Evolutionary conservation across 331 rosid genomes (phyloP).

Genomic region (Saraca asoca): DNA sequence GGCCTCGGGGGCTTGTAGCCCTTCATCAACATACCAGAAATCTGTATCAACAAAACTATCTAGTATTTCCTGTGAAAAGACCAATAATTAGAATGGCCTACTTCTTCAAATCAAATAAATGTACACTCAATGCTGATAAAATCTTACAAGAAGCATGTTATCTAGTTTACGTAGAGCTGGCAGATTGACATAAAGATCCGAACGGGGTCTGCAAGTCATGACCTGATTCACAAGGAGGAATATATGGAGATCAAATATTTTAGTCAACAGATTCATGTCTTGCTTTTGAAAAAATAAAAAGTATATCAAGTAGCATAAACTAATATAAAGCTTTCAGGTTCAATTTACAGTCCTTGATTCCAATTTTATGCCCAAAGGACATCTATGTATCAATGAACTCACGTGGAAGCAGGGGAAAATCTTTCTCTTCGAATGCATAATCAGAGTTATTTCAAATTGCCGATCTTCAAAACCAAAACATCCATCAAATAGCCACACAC

Average conservation of each 20-base stretch:
- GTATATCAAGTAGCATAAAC: too few species aligned
- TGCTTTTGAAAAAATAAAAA: too few species aligned
- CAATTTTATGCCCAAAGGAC: too few species aligned
- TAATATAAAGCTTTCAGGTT: too few species aligned
- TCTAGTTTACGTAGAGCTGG: constrained; percentile 93
- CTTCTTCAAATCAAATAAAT: constrained; percentile 15
- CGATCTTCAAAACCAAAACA: neutral
- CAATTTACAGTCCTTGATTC: too few species aligned
- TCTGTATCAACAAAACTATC: constrained; percentile 71
- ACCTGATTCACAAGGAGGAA: constrained; percentile 49
- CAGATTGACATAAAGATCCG: constrained; percentile 90
- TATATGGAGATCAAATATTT: too few species aligned
- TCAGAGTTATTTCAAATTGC: neutral
- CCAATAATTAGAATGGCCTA: constrained; percentile 24
- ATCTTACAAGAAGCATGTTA: constrained; percentile 94
- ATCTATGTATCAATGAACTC: too few species aligned
- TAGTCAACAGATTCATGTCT: too few species aligned
- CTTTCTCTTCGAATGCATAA: neutral
- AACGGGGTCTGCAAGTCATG: constrained; percentile 90
- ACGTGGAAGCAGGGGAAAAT: too few species aligned
- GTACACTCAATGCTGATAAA: constrained; percentile 24
- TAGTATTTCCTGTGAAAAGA: constrained; percentile 66
- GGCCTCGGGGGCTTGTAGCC: constrained; percentile 65
- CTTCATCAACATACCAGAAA: constrained; percentile 96
- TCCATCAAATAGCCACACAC: neutral